A percentile compares a stretch with the other conserved stretches of the same genome.
Conservation (phyloP, 140 eudicot genomes). For the Flaveria floridana region DNA sequence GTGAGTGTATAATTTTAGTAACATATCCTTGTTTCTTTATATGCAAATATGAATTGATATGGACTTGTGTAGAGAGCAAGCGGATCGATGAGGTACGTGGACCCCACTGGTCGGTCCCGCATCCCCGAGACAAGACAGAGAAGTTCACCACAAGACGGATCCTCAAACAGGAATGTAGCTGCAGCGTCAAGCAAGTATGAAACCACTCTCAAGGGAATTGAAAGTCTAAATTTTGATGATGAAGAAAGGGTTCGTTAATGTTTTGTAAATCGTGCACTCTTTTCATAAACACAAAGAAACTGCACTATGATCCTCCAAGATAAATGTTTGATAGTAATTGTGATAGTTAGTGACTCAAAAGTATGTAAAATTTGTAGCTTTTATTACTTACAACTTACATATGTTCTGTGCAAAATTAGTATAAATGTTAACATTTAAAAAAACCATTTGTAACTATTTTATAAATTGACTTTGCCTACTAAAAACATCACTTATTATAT, state of each 20-base stretch:
- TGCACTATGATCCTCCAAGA: slow-evolving; percentile 4
- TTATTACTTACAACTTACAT: slow-evolving; percentile 14
- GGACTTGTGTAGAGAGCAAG: slow-evolving; percentile 61
- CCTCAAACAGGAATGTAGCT: slow-evolving; percentile 44
- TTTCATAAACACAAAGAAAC: slow-evolving; percentile 17
- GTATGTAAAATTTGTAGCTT: slow-evolving; percentile 37
- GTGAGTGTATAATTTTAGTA: slow-evolving; percentile 29
- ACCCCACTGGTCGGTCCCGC: slow-evolving; percentile 50
- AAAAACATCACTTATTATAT: not conserved
- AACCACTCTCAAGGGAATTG: slow-evolving; percentile 57
- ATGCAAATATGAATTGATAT: not conserved
- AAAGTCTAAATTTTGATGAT: slow-evolving; percentile 50
- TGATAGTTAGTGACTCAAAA: slow-evolving; percentile 15
- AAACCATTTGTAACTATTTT: not conserved
- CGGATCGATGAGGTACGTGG: slow-evolving; percentile 68
- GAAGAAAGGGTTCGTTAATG: slow-evolving; percentile 42
- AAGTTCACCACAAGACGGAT: slow-evolving; percentile 45
- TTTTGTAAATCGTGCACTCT: slow-evolving; percentile 31
- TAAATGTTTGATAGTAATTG: slow-evolving; percentile 27
- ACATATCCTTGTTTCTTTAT: not conserved
- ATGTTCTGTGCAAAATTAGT: slow-evolving; percentile 9
- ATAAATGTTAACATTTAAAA: slow-evolving; percentile 2
- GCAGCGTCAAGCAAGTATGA: slow-evolving; percentile 44
- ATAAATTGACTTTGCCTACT: not conserved
- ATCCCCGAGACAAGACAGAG: slow-evolving; percentile 63